These are phyloP conservation scores for Fragaria vesca DNA, from an alignment of 306 rosid species.

Conservation along the genomic window DNA sequence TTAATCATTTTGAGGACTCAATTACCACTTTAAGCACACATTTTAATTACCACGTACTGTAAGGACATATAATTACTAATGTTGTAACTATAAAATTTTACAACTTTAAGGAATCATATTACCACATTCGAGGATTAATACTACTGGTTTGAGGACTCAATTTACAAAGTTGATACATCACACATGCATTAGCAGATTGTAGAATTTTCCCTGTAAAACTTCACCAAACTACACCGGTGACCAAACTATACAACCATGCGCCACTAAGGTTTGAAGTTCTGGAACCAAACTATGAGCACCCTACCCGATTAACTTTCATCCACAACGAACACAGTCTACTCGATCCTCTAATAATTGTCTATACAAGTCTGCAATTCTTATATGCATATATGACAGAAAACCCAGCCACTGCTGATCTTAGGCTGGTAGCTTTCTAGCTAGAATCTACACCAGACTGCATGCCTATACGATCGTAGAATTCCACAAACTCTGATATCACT, in stretches of 20 bases:
- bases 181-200: too few species aligned
- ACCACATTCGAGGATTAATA: too few species aligned
- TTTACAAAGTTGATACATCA: too few species aligned
- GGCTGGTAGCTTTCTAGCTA: background rate
- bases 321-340: background rate
- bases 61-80: too few species aligned
- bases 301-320: background rate
- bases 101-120: too few species aligned
- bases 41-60: too few species aligned
- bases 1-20: too few species aligned
- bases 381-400: background rate
- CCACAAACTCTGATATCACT: background rate
- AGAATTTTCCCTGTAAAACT: too few species aligned
- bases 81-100: too few species aligned
- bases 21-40: too few species aligned
- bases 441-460: conserved; percentile 11
- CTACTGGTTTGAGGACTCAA: too few species aligned
- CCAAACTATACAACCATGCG: background rate
- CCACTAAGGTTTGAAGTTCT: background rate
- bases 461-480: background rate
- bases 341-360: background rate
- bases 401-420: background rate
- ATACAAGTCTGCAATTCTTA: background rate
- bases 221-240: too few species aligned
- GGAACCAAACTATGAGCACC: background rate